These are phyloP conservation scores for Melanomma pulvis-pyrius DNA, from an alignment of 495 filamentous ascomycete species.

Conservation along the genomic window DNA sequence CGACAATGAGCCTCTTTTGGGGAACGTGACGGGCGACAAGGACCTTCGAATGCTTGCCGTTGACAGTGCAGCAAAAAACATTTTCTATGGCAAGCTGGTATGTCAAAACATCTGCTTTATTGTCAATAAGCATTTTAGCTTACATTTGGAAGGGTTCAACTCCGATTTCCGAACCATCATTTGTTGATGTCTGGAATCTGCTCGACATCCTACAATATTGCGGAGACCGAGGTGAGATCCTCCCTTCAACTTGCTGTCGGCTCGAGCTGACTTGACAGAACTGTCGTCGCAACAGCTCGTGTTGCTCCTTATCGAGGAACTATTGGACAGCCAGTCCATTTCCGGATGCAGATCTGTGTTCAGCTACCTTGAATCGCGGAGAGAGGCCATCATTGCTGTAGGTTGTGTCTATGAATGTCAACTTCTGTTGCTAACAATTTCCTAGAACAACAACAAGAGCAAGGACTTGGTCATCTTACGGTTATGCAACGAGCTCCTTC, in stretches of 20 bases:
- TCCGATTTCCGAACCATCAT: constrained; percentile 68
- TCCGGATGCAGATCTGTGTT: constrained; percentile 87
- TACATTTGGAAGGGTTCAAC: constrained; percentile 34
- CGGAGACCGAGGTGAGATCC: constrained; percentile 71
- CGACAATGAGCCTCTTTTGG: constrained; percentile 49
- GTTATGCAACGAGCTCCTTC: constrained; percentile 91
- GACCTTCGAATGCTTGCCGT: constrained; percentile 65
- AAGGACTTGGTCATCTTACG: constrained; percentile 87
- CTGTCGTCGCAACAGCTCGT: constrained; percentile 82
- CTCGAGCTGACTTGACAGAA: constrained; percentile 50
- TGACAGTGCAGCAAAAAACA: constrained; percentile 76
- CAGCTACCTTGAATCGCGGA: constrained; percentile 88
- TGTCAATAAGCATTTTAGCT: background rate
- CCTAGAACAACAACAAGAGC: constrained; percentile 73
- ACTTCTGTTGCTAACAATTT: constrained; percentile 4
- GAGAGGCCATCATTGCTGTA: constrained; percentile 79
- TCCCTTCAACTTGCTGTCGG: background rate
- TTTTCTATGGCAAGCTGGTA: constrained; percentile 76
- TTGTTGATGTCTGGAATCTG: constrained; percentile 87
- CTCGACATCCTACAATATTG: constrained; percentile 86
- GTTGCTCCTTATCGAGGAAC: constrained; percentile 89
- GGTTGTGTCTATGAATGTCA: background rate
- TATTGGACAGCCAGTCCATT: constrained; percentile 93
- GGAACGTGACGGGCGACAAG: constrained; percentile 37
- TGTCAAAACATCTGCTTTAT: constrained; percentile 37